Evolutionary conservation across 345 rosid genomes (phyloP).

Genomic region (Boechera divaricarpa): DNA sequence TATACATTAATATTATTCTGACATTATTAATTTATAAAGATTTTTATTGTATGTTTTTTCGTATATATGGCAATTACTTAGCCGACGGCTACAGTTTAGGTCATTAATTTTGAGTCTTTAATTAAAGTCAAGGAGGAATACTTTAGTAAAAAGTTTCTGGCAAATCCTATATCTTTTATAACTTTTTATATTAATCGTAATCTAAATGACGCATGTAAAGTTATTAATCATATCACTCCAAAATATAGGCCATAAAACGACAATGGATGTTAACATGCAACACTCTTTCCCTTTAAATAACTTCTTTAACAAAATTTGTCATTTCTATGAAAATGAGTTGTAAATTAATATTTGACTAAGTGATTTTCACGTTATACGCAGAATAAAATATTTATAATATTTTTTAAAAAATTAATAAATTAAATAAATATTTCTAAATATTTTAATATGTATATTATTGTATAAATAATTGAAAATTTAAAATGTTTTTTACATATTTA

Average conservation of each 20-base stretch:
- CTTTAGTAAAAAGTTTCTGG: conserved; percentile 22
- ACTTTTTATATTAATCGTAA: neutral
- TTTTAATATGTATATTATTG: no score
- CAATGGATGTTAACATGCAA: neutral
- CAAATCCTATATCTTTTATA: neutral
- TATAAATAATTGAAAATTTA: no score
- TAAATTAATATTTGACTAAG: neutral
- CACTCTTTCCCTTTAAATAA: neutral
- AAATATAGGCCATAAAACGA: conserved; percentile 14
- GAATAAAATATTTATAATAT: no score
- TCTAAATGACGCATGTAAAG: neutral
- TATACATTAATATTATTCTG: no score
- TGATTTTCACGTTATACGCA: no score
- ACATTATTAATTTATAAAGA: no score
- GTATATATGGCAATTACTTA: conserved; percentile 2
- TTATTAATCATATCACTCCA: neutral
- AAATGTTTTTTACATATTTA: no score
- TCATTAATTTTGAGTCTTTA: conserved; percentile 23
- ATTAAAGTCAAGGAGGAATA: conserved; percentile 22
- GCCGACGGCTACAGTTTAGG: conserved; percentile 28
- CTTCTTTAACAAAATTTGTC: conserved; percentile 27
- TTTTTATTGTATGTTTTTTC: neutral
- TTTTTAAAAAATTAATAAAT: no score
- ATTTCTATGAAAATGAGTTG: conserved; percentile 6
- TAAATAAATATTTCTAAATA: no score